These are phyloP conservation scores for Westerdykella ornata DNA, from an alignment of 2,329 filamentous ascomycete species.

Conservation along the genomic window DNA sequence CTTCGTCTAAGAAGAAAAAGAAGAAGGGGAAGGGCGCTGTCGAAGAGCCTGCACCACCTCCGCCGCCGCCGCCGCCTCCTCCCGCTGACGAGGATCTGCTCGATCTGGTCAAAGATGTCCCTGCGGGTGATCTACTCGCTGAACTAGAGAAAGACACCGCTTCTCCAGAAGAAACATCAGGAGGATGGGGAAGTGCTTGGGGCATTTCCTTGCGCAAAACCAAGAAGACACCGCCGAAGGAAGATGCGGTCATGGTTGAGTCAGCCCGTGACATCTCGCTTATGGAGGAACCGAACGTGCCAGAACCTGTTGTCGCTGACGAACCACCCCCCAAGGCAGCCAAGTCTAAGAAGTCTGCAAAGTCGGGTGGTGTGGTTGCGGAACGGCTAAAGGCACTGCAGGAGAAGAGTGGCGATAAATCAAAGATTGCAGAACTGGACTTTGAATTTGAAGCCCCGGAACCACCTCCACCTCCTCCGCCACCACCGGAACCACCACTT, in stretches of 20 bases:
- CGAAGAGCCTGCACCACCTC: slow-evolving; percentile 16
- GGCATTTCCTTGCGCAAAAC: slow-evolving; percentile 42
- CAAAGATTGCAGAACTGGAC: slow-evolving; percentile 32
- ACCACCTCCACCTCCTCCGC: slow-evolving; percentile 13
- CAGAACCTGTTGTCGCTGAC: slow-evolving; percentile 35
- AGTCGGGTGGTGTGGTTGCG: slow-evolving; percentile 40
- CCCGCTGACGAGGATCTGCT: slow-evolving; percentile 27
- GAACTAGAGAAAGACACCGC: slow-evolving; percentile 34
- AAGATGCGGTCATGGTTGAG: slow-evolving; percentile 19
- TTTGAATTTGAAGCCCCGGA: slow-evolving; percentile 28
- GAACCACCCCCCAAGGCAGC: slow-evolving; percentile 16
- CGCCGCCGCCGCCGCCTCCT: slow-evolving; percentile 16
- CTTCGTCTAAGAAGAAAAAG: slow-evolving; percentile 30
- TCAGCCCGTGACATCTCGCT: slow-evolving; percentile 37
- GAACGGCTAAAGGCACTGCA: slow-evolving; percentile 48
- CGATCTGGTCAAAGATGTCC: slow-evolving; percentile 30
- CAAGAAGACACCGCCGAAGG: slow-evolving; percentile 39
- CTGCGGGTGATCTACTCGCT: slow-evolving; percentile 28
- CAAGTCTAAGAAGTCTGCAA: slow-evolving; percentile 31
- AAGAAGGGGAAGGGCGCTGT: slow-evolving; percentile 29
- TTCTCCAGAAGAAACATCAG: slow-evolving; percentile 20
- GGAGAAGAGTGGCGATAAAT: slow-evolving; percentile 27
- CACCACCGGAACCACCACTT: slow-evolving; percentile 16
- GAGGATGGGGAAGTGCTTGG: slow-evolving; percentile 40
- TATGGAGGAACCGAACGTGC: slow-evolving; percentile 37